Evolutionary conservation across 1,284 basidiomycete species (phyloP), one percentile per base, ranked within the genome.

Genomic region (Leccinum angustisporum): DNA sequence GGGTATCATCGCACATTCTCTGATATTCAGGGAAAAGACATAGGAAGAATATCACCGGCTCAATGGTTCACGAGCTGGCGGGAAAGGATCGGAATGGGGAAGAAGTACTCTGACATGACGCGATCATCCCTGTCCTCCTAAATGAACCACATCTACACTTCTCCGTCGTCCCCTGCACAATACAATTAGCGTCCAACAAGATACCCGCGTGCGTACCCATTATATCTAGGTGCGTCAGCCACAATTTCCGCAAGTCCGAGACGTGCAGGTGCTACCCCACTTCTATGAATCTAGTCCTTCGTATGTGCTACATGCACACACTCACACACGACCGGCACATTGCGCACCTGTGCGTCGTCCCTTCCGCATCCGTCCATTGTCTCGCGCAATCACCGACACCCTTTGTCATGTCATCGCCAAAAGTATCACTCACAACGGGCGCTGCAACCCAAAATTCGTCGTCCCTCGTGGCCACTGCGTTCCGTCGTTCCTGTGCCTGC

Each of bases 121-220:
- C 13, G 43, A 38, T 38, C 50, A 51, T 27, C 50, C 25, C 50
- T 27, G 25, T 50, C 9, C 50, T 18, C 50, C 50, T 25, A 11
- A 46, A 46, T 46, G 43, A 46, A 46, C 10, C 18, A 46, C 3
- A 46, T 21, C 14, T 14, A 51, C 50, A 10, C 7, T 30, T 27
- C 50, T 30, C 14, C 50, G 50, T 51, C 50, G 8, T 51, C n/a
- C 50, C 50, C 50, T 51, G 6, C 58, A 72, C 18, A 46, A 46
- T 46, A 46, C 11, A 46, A 46, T 46, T 18, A 21, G 40, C 40
- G 2, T 43, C 43, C 5, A 21, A 21, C 0, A 46, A 46, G 43
- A 46, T 11, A 46, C 18, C 10, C 11, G 33, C 18, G 18, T 46
- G 43, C 43, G 18, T 7, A 43, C 40, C 40, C 43, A 46, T 46